Conservation (phyloP, 1,139 yeast species). For the Citeromyces hawaiiensis region DNA sequence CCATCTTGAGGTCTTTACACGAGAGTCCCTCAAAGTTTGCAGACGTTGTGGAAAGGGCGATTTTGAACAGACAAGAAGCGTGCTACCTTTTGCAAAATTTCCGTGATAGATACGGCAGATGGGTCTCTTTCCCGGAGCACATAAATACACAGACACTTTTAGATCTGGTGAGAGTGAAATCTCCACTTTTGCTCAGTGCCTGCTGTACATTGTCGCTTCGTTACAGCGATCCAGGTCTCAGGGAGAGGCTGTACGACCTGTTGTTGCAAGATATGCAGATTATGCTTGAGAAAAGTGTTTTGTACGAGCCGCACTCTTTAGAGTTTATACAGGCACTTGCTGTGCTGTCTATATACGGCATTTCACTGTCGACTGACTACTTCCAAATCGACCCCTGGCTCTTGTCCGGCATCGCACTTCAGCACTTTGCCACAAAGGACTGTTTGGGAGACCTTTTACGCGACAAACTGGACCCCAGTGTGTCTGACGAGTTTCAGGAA, state of each 20-base stretch:
- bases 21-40: slow-evolving; percentile 15
- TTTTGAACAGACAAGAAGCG: slow-evolving; percentile 37
- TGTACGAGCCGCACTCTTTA: slow-evolving; percentile 27
- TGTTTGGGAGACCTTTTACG: slow-evolving; percentile 12
- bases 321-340: slow-evolving; percentile 59
- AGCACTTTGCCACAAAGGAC: slow-evolving; percentile 35
- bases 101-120: slow-evolving; percentile 56
- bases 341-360: slow-evolving; percentile 45
- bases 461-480: slow-evolving; percentile 3
- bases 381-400: slow-evolving; percentile 41
- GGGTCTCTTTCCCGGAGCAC: slow-evolving; percentile 62
- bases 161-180: slow-evolving; percentile 33
- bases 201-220: slow-evolving; percentile 52
- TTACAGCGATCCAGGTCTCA: slow-evolving; percentile 27
- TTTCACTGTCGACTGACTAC: slow-evolving; percentile 39
- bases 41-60: slow-evolving; percentile 34
- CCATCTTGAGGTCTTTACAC: slow-evolving; percentile 4
- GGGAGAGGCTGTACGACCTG: slow-evolving; percentile 20
- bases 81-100: slow-evolving; percentile 40
- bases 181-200: slow-evolving; percentile 52
- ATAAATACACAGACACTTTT: slow-evolving; percentile 36
- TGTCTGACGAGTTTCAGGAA: slow-evolving; percentile 22
- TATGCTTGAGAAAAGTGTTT: slow-evolving; percentile 32
- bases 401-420: slow-evolving; percentile 42
- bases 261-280: slow-evolving; percentile 20